These are phyloP conservation scores for Edaphochlamys debaryana DNA, from an alignment of 139 green algal genomes.

Conservation along the genomic window DNA sequence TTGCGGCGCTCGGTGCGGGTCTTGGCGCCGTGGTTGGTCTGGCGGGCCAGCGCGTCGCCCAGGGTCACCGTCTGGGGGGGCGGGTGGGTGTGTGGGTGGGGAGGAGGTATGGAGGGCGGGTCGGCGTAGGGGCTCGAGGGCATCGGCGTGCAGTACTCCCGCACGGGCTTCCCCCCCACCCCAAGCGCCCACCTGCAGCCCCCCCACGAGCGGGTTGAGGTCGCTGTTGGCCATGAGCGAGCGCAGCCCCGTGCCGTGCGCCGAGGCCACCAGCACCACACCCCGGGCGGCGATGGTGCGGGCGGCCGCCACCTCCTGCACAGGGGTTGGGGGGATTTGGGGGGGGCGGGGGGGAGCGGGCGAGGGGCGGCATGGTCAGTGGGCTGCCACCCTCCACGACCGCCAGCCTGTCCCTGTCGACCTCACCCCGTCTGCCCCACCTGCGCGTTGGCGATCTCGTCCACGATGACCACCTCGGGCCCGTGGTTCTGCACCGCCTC, in stretches of 20 bases:
- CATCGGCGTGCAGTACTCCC: too few species aligned
- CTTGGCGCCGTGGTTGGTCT: constrained; percentile 24
- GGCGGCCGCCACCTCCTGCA: constrained; percentile 71
- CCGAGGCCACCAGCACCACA: constrained; percentile 91
- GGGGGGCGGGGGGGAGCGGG: too few species aligned
- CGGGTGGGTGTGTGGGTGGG: not conserved
- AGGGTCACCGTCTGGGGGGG: constrained; percentile 64
- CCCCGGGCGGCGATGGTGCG: constrained; percentile 93
- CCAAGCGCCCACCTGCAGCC: constrained; percentile 56
- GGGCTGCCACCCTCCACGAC: too few species aligned
- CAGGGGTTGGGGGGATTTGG: not conserved
- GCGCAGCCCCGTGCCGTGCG: constrained; percentile 75
- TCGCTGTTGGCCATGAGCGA: constrained; percentile 79
- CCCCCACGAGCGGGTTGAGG: constrained; percentile 84
- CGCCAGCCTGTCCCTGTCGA: too few species aligned
- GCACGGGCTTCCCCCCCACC: too few species aligned
- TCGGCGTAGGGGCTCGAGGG: too few species aligned
- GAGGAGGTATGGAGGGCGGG: not conserved
- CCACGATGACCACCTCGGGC: constrained; percentile 65
- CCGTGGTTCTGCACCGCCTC: constrained; percentile 71
- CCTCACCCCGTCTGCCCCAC: constrained; percentile 6
- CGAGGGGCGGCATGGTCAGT: too few species aligned
- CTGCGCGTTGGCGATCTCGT: constrained; percentile 53
- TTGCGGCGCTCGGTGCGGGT: constrained; percentile 8
- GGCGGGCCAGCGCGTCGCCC: constrained; percentile 32